Evolutionary conservation across 495 filamentous ascomycete genomes (phyloP).

Genomic region (Penicillium roqueforti): DNA sequence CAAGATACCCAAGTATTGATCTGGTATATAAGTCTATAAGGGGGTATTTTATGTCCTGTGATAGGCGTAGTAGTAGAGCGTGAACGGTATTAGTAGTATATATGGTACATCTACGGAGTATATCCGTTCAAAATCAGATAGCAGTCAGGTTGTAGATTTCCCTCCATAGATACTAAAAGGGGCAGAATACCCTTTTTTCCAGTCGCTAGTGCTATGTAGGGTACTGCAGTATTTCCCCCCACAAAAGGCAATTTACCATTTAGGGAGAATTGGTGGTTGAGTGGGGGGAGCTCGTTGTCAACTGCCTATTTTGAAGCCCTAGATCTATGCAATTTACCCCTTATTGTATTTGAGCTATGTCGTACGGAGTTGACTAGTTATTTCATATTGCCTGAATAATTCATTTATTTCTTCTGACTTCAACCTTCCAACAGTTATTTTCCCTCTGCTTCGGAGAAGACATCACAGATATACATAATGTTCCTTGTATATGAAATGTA

Average conservation of each 20-base stretch:
- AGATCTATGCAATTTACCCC: no score
- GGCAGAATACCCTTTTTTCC: not conserved
- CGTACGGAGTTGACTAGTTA: no score
- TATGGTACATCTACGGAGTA: no score
- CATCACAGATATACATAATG: no score
- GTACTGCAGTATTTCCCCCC: not conserved
- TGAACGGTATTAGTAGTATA: not conserved
- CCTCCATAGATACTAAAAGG: not conserved
- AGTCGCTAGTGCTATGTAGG: no score
- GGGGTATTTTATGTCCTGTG: not conserved
- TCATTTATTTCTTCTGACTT: no score
- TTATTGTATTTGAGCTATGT: no score
- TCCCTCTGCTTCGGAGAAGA: no score
- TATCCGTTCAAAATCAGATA: not conserved
- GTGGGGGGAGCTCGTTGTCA: not conserved
- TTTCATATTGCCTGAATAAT: no score
- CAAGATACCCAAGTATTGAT: no score
- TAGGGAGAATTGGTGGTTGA: not conserved
- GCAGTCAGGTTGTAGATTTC: not conserved
- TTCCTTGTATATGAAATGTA: no score
- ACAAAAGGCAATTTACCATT: not conserved
- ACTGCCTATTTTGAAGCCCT: not conserved
- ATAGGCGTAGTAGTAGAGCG: not conserved
- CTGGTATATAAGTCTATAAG: not conserved
- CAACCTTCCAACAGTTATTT: no score